phyloP scores from a whole-genome alignment of 192 early-diverging fungal species.

The Coemansia sp. region DNA sequence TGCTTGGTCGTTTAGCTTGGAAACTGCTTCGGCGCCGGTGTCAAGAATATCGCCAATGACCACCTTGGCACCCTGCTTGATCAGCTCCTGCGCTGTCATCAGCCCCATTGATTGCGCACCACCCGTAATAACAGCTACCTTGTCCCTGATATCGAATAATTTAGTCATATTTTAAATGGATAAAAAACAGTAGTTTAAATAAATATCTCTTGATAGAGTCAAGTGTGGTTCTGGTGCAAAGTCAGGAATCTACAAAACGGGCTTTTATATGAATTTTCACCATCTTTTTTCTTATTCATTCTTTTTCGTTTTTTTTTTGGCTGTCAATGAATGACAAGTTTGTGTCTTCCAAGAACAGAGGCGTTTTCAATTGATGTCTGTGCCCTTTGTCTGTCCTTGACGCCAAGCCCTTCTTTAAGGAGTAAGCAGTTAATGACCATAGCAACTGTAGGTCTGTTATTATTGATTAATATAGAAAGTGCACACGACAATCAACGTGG shows the following conservation, averaged over 20 bases:
- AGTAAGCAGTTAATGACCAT: too few relatives aligned
- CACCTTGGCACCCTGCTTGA: constrained; percentile 58
- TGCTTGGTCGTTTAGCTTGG: constrained; percentile 35
- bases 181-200: neutral
- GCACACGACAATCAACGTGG: too few relatives aligned
- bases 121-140: constrained; percentile 68
- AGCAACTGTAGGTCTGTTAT: too few relatives aligned
- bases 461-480: too few relatives aligned
- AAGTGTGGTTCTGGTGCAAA: neutral
- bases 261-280: neutral
- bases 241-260: neutral
- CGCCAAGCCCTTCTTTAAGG: too few relatives aligned
- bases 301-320: too few relatives aligned
- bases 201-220: neutral
- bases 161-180: neutral
- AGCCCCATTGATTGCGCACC: constrained; percentile 64
- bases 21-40: constrained; percentile 14
- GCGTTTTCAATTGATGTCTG: neutral
- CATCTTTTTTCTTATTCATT: too few relatives aligned
- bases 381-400: too few relatives aligned
- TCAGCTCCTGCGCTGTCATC: constrained; percentile 53
- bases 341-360: neutral
- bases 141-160: constrained; percentile 36
- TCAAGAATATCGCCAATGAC: constrained; percentile 58
- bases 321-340: neutral